Conservation (phyloP, 768 basidiomycete genomes). For the Grammothele lineata region DNA sequence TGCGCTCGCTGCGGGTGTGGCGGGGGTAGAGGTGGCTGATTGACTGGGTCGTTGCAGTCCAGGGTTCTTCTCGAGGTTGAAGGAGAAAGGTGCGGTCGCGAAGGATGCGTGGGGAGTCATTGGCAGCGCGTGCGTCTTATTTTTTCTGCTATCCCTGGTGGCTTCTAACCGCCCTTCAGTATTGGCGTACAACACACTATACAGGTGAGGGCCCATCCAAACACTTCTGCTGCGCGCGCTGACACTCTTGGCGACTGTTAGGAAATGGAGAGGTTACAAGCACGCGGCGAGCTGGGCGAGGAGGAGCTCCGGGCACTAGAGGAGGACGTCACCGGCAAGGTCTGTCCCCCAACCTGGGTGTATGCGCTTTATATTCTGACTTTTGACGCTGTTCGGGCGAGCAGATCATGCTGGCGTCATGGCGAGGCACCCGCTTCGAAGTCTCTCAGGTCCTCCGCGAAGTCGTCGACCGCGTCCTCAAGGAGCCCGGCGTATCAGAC, state of each 20-base stretch:
- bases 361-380: too few species aligned
- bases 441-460: constrained; percentile 87
- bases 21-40: neutral
- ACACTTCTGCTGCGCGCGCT: too few species aligned
- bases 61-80: constrained; percentile 90
- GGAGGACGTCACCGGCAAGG: constrained; percentile 91
- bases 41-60: constrained; percentile 38
- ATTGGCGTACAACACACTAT: constrained; percentile 76
- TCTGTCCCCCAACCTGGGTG: too few species aligned
- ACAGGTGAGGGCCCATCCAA: constrained; percentile 35
- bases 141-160: neutral
- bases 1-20: constrained; percentile 11
- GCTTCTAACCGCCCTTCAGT: constrained; percentile 26
- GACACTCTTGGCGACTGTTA: too few species aligned
- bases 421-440: constrained; percentile 96
- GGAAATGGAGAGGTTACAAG: constrained; percentile 90
- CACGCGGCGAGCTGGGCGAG: constrained; percentile 83
- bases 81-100: constrained; percentile 88
- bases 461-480: constrained; percentile 83
- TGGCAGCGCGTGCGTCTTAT: constrained; percentile 77
- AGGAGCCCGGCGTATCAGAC: constrained; percentile 73
- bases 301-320: constrained; percentile 84
- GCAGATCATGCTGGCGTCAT: constrained; percentile 91
- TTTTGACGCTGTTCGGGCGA: too few species aligned
- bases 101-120: constrained; percentile 98